These are phyloP conservation scores for Canavalia ensiformis DNA, from an alignment of 306 rosid species.

Conservation along the genomic window DNA sequence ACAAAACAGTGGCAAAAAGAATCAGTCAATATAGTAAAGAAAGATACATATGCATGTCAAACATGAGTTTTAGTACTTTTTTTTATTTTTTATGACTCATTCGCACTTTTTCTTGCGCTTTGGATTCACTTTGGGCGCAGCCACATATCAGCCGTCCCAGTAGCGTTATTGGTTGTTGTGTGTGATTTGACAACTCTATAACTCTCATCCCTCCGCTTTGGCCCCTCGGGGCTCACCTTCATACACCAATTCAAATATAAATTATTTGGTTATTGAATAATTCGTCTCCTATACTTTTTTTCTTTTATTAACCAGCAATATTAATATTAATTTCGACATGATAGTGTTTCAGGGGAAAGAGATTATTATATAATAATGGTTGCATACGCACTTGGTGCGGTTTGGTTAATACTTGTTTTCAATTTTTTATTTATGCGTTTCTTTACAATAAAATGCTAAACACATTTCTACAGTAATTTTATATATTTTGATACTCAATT, in stretches of 20 bases:
- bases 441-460: too few relatives aligned
- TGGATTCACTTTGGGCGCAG: constrained; percentile 42
- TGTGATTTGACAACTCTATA: constrained; percentile 46
- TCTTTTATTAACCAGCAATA: neutral
- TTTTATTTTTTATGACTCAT: constrained; percentile 31
- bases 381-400: neutral
- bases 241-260: neutral
- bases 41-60: constrained; percentile 46
- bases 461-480: too few relatives aligned
- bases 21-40: constrained; percentile 38
- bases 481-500: too few relatives aligned
- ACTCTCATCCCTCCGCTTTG: neutral
- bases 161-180: constrained; percentile 42
- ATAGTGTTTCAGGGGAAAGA: neutral
- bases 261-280: neutral
- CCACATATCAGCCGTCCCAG: constrained; percentile 37
- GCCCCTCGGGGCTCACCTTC: neutral
- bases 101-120: constrained; percentile 29
- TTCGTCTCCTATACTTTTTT: neutral
- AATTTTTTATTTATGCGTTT: too few relatives aligned
- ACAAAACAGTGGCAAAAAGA: constrained; percentile 9
- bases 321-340: neutral
- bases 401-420: too few relatives aligned
- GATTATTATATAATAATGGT: too few relatives aligned
- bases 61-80: constrained; percentile 19